Base-by-base conservation (phyloP, 2,329 filamentous ascomycete genomes). In the Aspergillus sp. region DNA sequence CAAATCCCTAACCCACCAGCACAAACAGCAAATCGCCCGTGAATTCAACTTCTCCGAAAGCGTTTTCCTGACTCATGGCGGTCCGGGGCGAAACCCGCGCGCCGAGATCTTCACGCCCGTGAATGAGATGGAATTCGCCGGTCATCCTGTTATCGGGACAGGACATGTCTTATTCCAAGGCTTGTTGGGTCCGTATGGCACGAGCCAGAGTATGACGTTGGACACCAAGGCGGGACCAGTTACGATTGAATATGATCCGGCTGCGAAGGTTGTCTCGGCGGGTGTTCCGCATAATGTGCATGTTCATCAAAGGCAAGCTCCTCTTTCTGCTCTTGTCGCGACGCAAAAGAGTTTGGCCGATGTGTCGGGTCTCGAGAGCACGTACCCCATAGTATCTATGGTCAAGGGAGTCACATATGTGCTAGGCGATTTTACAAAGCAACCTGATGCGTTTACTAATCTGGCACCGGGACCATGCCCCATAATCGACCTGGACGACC, bases 41-140 rank as follows among this genome's bases (percentile, higher is more conserved):
- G 81, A 84, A 63, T 84, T 84, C 69, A 82, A 81, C 64, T 75
- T 82, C 56, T 82, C 78, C 42, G 80, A 84, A 63, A 83, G 80
- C 0, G 77, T 83, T 43, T 84, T 84, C 57, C 64, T 83, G 20
- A 77, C 83, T 64, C 72, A 74, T 41, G 50, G 58, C 4, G 65
- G 68, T 42, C 53, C 59, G 15, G 59, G 63, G 46, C 58, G 67
- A 47, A 59, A 66, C 13, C 63, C 74, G 23, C 63, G 64, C 41
- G 73, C 82, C 54, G 77, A 83, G 61, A 84, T 84, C 56, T 84
- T 83, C 69, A 78, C 79, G 17, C 62, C 68, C 38, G 58, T 67
- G 5, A 60, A 67, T 22, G 81, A 84, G 62, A 65, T 84, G 23
- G 77, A 80, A 15, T 84, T 84, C 53, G 80, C 81, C 3, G 81